Conservation (phyloP, 83 land plant species). For the Diphasiastrum complanatum region DNA sequence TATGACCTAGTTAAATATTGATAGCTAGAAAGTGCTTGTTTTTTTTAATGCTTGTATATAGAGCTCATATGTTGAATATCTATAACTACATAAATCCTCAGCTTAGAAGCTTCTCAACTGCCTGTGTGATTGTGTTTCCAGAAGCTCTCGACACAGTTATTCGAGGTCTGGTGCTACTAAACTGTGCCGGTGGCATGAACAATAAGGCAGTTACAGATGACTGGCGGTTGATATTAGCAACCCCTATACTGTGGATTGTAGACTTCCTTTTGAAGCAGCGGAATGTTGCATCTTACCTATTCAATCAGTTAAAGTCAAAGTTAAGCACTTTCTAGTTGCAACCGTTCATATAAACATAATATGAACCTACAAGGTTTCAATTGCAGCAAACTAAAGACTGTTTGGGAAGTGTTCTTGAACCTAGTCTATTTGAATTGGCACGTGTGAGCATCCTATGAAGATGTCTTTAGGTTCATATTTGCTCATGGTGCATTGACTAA, state of each 20-base stretch:
- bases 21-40: too few relatives aligned
- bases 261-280: conserved; percentile 66
- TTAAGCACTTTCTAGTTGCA: conserved; percentile 9
- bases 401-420: too few relatives aligned
- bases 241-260: conserved; percentile 71
- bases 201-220: conserved; percentile 95
- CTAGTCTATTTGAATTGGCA: too few relatives aligned
- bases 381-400: too few relatives aligned
- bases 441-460: too few relatives aligned
- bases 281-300: conserved; percentile 56
- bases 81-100: too few relatives aligned
- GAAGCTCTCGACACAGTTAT: conserved; percentile 49
- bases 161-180: conserved; percentile 72
- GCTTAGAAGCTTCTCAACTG: neutral
- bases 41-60: too few relatives aligned
- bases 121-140: conserved; percentile 9
- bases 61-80: too few relatives aligned
- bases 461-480: neutral
- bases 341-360: too few relatives aligned
- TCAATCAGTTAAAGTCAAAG: conserved; percentile 67
- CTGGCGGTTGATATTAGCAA: conserved; percentile 63
- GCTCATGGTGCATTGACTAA: neutral
- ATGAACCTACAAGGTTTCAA: too few relatives aligned
- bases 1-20: too few relatives aligned
- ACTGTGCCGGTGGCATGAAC: conserved; percentile 99